Conservation (phyloP, 345 rosid genomes). For the Bruguiera parviflora region DNA sequence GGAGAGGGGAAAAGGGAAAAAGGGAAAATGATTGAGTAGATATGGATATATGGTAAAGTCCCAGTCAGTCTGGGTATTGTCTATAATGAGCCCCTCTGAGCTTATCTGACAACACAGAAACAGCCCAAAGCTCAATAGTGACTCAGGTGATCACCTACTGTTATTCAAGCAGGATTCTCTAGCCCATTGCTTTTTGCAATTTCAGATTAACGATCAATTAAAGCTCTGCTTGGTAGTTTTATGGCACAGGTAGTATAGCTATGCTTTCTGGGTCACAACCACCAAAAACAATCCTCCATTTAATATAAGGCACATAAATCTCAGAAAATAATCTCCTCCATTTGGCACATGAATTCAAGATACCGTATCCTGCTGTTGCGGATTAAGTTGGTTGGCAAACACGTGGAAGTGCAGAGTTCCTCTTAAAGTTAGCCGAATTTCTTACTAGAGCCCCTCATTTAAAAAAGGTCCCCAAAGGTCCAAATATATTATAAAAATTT, state of each 20-base stretch:
- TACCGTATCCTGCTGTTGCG: too few species aligned
- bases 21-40: too few species aligned
- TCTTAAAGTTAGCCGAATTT: constrained; percentile 6
- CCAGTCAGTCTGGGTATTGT: too few species aligned
- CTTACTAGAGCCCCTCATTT: background rate
- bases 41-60: too few species aligned
- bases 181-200: background rate
- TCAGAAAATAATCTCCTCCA: background rate
- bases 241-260: background rate
- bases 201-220: background rate
- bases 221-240: background rate
- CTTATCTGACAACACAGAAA: background rate
- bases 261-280: background rate
- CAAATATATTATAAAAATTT: constrained; percentile 2
- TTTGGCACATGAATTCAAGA: too few species aligned
- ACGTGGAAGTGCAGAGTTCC: background rate
- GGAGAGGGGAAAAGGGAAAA: too few species aligned
- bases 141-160: background rate
- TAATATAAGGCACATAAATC: background rate
- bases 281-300: background rate
- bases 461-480: background rate
- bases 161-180: background rate
- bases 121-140: background rate
- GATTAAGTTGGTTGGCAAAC: too few species aligned
- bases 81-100: constrained; percentile 4